Conservation (phyloP, 139 green algal species). For the Picochlorum sp. region DNA sequence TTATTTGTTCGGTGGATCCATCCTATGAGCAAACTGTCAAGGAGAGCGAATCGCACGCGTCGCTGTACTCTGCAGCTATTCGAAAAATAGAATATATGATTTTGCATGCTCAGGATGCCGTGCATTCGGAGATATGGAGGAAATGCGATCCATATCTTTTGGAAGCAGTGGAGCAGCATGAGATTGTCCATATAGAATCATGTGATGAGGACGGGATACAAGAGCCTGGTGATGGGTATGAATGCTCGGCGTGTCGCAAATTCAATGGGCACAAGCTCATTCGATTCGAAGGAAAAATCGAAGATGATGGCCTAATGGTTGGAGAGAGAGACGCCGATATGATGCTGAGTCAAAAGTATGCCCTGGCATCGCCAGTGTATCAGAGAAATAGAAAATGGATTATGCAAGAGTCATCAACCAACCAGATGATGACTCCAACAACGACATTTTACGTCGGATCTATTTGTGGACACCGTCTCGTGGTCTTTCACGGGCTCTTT, state of each 20-base stretch:
- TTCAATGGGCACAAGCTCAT: too few relatives aligned
- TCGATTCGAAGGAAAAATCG: too few relatives aligned
- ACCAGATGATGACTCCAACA: not conserved
- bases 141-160: constrained; percentile 12
- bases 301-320: too few relatives aligned
- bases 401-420: not conserved
- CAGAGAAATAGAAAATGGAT: too few relatives aligned
- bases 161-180: constrained; percentile 17
- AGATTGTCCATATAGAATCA: too few relatives aligned
- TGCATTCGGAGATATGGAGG: constrained; percentile 18
- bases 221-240: too few relatives aligned
- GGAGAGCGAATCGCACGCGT: constrained; percentile 7
- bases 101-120: constrained; percentile 4
- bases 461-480: not conserved
- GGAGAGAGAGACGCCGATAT: too few relatives aligned
- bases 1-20: constrained; percentile 22
- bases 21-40: constrained; percentile 14
- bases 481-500: not conserved
- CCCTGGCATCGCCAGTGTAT: too few relatives aligned
- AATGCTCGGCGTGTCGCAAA: too few relatives aligned
- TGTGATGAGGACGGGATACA: too few relatives aligned
- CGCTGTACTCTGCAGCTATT: constrained; percentile 11
- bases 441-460: not conserved
- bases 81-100: constrained; percentile 13
- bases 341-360: too few relatives aligned